Conservation (phyloP, 371 early-diverging fungal genomes). For the Dichotomocladium elegans region DNA sequence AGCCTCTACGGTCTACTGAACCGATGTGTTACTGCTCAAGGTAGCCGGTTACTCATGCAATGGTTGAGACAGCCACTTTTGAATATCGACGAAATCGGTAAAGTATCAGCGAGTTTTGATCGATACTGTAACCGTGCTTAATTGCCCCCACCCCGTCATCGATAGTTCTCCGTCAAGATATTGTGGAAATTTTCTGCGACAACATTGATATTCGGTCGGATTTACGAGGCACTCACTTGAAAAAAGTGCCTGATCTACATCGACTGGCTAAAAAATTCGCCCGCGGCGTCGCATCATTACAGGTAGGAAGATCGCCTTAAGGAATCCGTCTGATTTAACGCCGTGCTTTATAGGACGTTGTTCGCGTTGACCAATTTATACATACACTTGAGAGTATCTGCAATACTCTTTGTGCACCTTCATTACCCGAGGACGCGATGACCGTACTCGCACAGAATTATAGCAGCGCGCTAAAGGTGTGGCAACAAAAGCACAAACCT, state of each 20-base stretch:
- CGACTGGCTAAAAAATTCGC: slow-evolving; percentile 82
- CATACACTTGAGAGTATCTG: too few species aligned
- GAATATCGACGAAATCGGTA: slow-evolving; percentile 67
- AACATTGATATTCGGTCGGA: slow-evolving; percentile 69
- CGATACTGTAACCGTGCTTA: too few species aligned
- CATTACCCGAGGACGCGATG: too few species aligned
- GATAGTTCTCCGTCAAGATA: slow-evolving; percentile 66
- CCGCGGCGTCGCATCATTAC: slow-evolving; percentile 75
- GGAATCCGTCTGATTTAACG: too few species aligned
- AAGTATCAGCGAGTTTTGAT: too few species aligned
- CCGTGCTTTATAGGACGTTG: too few species aligned
- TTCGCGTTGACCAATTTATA: too few species aligned
- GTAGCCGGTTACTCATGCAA: slow-evolving; percentile 80
- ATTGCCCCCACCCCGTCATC: background rate
- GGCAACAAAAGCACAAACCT: background rate
- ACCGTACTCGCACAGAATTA: too few species aligned
- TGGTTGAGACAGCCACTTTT: slow-evolving; percentile 96
- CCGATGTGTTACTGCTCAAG: slow-evolving; percentile 89
- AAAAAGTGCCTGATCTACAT: slow-evolving; percentile 83
- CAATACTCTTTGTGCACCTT: too few species aligned
- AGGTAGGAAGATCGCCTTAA: too few species aligned
- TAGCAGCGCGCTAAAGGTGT: background rate
- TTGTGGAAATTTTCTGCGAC: slow-evolving; percentile 74
- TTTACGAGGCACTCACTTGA: slow-evolving; percentile 75
- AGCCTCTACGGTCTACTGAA: slow-evolving; percentile 86